Percentiles rank a stretch among this genome's conserved stretches.
Conservation (phyloP, 139 green algal genomes). For the Chlamydomonas urium region DNA sequence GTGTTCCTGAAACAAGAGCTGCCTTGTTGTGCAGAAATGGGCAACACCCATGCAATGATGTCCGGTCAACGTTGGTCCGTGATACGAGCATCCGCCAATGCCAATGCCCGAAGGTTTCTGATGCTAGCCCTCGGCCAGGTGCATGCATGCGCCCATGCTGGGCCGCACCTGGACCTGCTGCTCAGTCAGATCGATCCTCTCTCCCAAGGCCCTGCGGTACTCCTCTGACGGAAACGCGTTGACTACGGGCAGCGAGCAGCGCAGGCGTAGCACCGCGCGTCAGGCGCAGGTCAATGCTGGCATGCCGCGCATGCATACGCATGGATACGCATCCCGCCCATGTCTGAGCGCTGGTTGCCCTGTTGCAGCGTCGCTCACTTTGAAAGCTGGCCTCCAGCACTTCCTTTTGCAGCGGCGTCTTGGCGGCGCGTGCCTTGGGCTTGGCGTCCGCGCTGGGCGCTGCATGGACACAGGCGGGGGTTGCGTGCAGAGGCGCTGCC, state of each 20-base stretch:
- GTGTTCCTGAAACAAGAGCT: too few species aligned
- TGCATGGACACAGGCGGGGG: too few species aligned
- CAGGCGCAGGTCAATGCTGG: background rate
- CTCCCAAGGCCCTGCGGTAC: constrained; percentile 50
- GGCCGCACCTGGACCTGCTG: constrained; percentile 64
- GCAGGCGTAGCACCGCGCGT: background rate
- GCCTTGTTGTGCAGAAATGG: too few species aligned
- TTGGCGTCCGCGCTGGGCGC: too few species aligned
- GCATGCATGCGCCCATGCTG: background rate
- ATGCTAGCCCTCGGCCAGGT: too few species aligned
- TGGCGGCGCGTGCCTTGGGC: background rate
- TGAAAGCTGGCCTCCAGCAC: constrained; percentile 67
- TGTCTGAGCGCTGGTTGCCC: background rate
- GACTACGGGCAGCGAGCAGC: constrained; percentile 24
- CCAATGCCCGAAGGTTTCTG: background rate
- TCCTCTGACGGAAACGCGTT: constrained; percentile 53
- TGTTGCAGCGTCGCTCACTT: constrained; percentile 28
- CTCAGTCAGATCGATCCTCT: constrained; percentile 62
- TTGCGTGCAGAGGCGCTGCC: too few species aligned
- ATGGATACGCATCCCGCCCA: too few species aligned
- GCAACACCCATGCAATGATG: background rate
- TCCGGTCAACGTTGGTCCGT: background rate
- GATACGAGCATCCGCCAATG: background rate
- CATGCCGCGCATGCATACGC: too few species aligned
- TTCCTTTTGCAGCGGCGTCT: constrained; percentile 75